Base-by-base conservation (phyloP, 2,329 filamentous ascomycete genomes). In the Talaromyces sp. region DNA sequence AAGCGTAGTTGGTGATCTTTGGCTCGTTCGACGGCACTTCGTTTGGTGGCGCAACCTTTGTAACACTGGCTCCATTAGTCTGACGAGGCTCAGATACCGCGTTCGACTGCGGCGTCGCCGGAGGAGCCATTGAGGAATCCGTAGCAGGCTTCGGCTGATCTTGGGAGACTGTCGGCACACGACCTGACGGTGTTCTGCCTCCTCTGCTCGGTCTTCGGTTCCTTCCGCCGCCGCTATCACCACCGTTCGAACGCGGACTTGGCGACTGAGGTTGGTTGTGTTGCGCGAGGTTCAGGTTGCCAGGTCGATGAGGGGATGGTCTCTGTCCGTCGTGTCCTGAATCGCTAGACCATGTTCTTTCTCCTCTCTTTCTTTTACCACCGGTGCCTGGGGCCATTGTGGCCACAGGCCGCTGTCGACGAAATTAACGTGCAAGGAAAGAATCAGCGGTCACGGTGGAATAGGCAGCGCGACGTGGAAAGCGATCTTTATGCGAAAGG, bases 1-100 rank as follows among this genome's bases (percentile, higher is more conserved):
- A 97, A 70, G 85, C 86, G 76, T 91, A 95, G 4, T 74, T 74
- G 34, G 73, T 72, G 69, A 8, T 73, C 69, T 31, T 66, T 66
- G n/a, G 70, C 47, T 49, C 70, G 68, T 68, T 51, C 62, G 66
- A 67, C 7, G 68, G 19, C 19, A 61, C 43, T 47, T 65, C 67
- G 6, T 47, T 58, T 10, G 64, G 49, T 22, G 56, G 61, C 54
- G 72, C 64, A 47, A 73, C 71, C 62, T 68, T 53, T 29, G 70
- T 58, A n/a, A 68, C 49, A 54, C 70, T 66, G 10, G 64, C 66
- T 15, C 74, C 74, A 65, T 78, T 79, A 13, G 70, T 53, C 38
- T 73, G 75, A 29, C 67, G 65, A 56, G 69, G 61, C 34, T 78
- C 76, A n/a, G 70, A 38, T 34, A 68, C 64, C 22, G 77, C 74